These are phyloP conservation scores for Alternaria atra DNA, from an alignment of 2,329 filamentous ascomycete species.

Conservation along the genomic window DNA sequence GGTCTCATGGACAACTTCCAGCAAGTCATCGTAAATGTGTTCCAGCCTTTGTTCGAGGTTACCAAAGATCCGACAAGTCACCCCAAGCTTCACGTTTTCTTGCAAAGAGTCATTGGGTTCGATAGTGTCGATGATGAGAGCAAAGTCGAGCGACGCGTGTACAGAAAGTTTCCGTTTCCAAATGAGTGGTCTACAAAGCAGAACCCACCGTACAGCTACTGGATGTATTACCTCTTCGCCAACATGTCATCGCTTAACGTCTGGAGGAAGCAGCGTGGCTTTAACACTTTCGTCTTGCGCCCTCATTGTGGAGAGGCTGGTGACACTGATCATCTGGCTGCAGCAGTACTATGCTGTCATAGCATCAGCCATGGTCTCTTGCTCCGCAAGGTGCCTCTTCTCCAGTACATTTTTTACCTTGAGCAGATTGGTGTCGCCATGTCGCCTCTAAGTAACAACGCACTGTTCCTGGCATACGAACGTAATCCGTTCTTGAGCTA, in stretches of 20 bases:
- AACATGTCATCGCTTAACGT: constrained; percentile 93
- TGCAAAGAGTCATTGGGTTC: constrained; percentile 95
- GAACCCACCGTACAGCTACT: constrained; percentile 98
- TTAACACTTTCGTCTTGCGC: constrained; percentile 92
- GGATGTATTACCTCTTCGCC: constrained; percentile 96
- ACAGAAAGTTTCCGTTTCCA: constrained; percentile 92
- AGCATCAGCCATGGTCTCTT: constrained; percentile 96
- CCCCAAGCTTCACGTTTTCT: constrained; percentile 91
- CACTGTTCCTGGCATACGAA: constrained; percentile 94
- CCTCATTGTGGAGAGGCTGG: constrained; percentile 97
- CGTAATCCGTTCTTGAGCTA: constrained; percentile 96
- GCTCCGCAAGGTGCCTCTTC: constrained; percentile 88
- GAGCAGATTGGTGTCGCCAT: constrained; percentile 99
- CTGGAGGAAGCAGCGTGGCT: constrained; percentile 88
- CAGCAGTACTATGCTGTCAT: constrained; percentile 89
- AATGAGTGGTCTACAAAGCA: constrained; percentile 89
- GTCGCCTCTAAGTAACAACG: constrained; percentile 99
- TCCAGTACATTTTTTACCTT: constrained; percentile 98
- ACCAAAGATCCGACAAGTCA: constrained; percentile 86
- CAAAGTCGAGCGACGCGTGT: constrained; percentile 93
- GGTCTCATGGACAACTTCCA: constrained; percentile 89
- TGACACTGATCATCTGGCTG: constrained; percentile 94
- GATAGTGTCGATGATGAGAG: constrained; percentile 99
- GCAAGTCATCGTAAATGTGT: constrained; percentile 88
- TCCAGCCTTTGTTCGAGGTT: constrained; percentile 92